Base-by-base conservation (phyloP, 108 stramenopile genomes). In the Schizochytrium sp. region DNA sequence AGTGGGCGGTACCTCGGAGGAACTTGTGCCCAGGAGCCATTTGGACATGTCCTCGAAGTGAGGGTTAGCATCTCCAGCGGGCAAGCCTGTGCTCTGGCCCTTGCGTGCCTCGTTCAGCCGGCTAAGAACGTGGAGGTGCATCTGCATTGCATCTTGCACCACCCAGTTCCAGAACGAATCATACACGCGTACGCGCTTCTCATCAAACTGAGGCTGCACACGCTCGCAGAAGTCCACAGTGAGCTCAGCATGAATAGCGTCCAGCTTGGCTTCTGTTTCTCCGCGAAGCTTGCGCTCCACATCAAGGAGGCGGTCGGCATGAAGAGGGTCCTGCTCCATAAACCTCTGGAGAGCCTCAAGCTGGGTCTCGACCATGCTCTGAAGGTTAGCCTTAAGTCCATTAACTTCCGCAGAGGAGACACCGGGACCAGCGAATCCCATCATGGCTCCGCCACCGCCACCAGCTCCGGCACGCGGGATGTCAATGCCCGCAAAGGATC, bases 81-180 rank as follows among this genome's bases (percentile, higher is more conserved):
- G 59, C 17, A 38, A 47, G 53, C 15, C 3, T 0, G 47, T 1
- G 12, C 10, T 13, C 8, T 42, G 10, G 50, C 76, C 76, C 8
- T 83, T 46, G 64, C 64, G 64, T 38, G 76, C 76, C 17, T n/a
- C 50, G 28, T 49, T 53, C n/a, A 83, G 50, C 28, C 50, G 50
- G 53, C 50, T 28, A 5, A 83, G 76, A 17, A 83, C 76, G 53
- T 83, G 76, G 15, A 49, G 53, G 76, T 83, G 76, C 76, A 83
- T 57, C 46, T 88, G 45, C 58, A 88, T 60, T n/a, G 56, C 55
- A 46, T 88, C 88, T 45, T 57, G 59, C 19, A 61, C 17, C 41
- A 42, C 58, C 88, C 88, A 88, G 88, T 88, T 88, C 88, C 88
- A 88, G 59, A n/a, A 88, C 40, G 58, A 61, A 44, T 42, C 41